phyloP scores from a whole-genome alignment of 2,329 filamentous ascomycete species.

The Mycogone perniciosa region DNA sequence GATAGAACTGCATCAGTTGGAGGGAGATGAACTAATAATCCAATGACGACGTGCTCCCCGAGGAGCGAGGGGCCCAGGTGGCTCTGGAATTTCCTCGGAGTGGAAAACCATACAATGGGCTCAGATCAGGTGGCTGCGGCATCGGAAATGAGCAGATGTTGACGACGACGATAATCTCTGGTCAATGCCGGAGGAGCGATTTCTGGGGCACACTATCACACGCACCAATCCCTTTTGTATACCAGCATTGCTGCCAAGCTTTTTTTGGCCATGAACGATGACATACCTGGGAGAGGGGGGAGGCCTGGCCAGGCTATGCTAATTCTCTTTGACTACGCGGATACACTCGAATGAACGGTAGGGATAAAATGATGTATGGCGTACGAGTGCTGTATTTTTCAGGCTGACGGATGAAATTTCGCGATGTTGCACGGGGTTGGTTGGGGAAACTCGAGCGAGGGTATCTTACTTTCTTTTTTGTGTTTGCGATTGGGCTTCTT shows the following conservation, averaged over 20 bases:
- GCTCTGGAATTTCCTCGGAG: not conserved
- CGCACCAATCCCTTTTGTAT: slow-evolving; percentile 11
- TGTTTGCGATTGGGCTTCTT: slow-evolving; percentile 1
- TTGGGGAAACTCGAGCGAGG: not conserved
- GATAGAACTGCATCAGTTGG: slow-evolving; percentile 19
- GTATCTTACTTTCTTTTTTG: not conserved
- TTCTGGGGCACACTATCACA: not conserved
- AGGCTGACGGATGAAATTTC: not conserved
- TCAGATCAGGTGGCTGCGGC: too few relatives aligned
- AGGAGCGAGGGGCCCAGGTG: not conserved
- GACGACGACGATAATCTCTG: not conserved
- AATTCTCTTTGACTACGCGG: slow-evolving; percentile 13
- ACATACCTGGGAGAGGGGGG: slow-evolving; percentile 7
- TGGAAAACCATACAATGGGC: too few relatives aligned
- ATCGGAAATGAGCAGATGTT: not conserved
- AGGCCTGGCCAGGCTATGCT: slow-evolving; percentile 7
- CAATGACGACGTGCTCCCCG: not conserved
- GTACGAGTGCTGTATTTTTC: slow-evolving; percentile 9
- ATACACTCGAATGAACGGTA: slow-evolving; percentile 12
- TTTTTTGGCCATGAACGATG: slow-evolving; percentile 11
- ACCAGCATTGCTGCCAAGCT: slow-evolving; percentile 7
- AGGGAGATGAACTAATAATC: not conserved
- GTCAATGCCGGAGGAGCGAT: not conserved
- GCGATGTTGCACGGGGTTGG: not conserved
- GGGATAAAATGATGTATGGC: slow-evolving; percentile 15